Conservation (phyloP, 2,329 filamentous ascomycete genomes). For the Xylariales sp. region DNA sequence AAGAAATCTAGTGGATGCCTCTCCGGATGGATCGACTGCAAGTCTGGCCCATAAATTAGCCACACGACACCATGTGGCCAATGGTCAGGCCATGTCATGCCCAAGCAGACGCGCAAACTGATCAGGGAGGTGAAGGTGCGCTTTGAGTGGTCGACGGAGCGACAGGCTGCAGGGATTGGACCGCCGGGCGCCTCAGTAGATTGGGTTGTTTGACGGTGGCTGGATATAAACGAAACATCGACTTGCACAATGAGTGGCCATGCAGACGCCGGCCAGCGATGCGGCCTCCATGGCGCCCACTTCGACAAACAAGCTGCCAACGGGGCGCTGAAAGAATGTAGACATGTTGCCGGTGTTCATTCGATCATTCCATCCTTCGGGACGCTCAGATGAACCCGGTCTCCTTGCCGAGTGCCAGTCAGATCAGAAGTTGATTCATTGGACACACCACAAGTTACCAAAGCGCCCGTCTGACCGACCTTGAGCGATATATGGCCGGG, state of each 20-base stretch:
- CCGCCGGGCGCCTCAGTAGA: too few species aligned
- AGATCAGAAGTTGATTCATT: neutral
- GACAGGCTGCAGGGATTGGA: neutral
- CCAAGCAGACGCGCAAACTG: too few species aligned
- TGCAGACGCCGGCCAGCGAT: conserved; percentile 27
- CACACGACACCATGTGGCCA: too few species aligned
- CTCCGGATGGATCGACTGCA: neutral
- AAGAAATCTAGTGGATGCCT: neutral
- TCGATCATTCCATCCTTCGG: too few species aligned
- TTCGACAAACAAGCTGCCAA: neutral
- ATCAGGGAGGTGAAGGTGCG: neutral
- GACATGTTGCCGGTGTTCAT: too few species aligned
- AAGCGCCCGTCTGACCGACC: too few species aligned
- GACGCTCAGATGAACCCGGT: too few species aligned
- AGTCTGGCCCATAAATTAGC: too few species aligned
- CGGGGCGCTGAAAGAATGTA: neutral
- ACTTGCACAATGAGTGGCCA: conserved; percentile 17
- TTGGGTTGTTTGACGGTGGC: neutral
- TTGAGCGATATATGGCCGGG: too few species aligned
- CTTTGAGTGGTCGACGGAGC: neutral
- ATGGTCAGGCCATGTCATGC: too few species aligned
- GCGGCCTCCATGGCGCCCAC: conserved; percentile 13
- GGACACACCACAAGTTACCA: neutral
- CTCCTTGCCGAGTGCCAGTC: too few species aligned
- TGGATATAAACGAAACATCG: conserved; percentile 11